Evolutionary conservation across 495 filamentous ascomycete genomes (phyloP), one percentile per base, ranked within the genome.

Genomic region (Talaromyces wortmannii): DNA sequence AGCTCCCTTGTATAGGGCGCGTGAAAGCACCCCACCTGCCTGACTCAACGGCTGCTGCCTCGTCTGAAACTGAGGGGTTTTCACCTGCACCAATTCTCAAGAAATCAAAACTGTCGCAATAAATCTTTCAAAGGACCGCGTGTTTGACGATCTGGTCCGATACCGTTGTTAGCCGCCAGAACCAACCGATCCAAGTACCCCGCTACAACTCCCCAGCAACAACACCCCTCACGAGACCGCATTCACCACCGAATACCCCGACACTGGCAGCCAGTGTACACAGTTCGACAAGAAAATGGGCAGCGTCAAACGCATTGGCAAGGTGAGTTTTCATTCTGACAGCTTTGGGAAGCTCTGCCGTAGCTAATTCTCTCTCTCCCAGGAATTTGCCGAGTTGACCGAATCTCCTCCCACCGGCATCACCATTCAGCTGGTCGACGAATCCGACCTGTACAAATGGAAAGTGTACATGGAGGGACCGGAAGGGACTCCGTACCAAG

Each of bases 391-490:
- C 33, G 88, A 92, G 61, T 83, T 90, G 66, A 80, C 73, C 43
- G 69, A 71, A 53, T 74, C 72, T 52, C 86, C 88, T 8, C 86
- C 86, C 0, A 59, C 74, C 0, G 88, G 87, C 31, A 86, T 92
- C 65, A 75, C 64, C 42, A 77, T 92, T 61, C 66, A 66, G 52
- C 78, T 92, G 0, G 75, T 81, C 46, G 78, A 85, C 56, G 87
- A 91, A 52, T 68, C 77, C n/a, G 82, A 96, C 75, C 70, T 98
- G 33, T 85, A 88, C 76, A 81, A 82, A 45, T 98, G 94, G 94
- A 84, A 88, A 60, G 80, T 94, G 57, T 70, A 76, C 31, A 84
- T 97, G 70, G 79, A 83, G 13, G 92, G 88, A 0, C 91, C 91
- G 0, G 75, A 85, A 56, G 74, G 75, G 33, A 87, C 88, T 5